These are phyloP conservation scores for Scolecobasidium constrictum DNA, from an alignment of 2,329 filamentous ascomycete species.

Conservation along the genomic window DNA sequence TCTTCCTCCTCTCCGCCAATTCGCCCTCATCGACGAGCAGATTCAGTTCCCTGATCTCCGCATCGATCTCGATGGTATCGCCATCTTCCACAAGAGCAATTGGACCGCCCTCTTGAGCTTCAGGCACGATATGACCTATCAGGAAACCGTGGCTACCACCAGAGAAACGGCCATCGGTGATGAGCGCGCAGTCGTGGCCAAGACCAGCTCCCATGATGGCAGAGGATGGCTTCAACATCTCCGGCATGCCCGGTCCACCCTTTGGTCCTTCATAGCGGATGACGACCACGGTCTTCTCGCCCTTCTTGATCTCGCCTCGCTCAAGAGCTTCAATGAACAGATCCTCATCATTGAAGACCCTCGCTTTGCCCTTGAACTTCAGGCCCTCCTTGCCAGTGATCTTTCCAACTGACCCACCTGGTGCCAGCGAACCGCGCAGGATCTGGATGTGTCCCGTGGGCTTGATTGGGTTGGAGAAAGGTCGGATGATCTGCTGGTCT, in stretches of 20 bases:
- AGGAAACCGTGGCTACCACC: slow-evolving; percentile 80
- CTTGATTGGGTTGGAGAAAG: slow-evolving; percentile 60
- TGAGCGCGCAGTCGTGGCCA: slow-evolving; percentile 61
- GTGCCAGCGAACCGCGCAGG: slow-evolving; percentile 56
- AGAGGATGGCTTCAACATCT: slow-evolving; percentile 63
- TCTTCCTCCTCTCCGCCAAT: slow-evolving; percentile 38
- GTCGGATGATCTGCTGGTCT: slow-evolving; percentile 60
- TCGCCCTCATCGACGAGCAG: slow-evolving; percentile 57
- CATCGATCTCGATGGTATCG: slow-evolving; percentile 72
- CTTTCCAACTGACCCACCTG: slow-evolving; percentile 61
- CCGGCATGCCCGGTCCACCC: slow-evolving; percentile 63
- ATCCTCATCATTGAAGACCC: slow-evolving; percentile 60
- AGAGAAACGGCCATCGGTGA: slow-evolving; percentile 67
- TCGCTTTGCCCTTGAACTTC: slow-evolving; percentile 56
- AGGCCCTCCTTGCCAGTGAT: slow-evolving; percentile 68
- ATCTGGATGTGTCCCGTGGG: slow-evolving; percentile 63
- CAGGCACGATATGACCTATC: slow-evolving; percentile 79
- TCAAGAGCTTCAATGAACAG: slow-evolving; percentile 58
- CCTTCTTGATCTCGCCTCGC: slow-evolving; percentile 57
- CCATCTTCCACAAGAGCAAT: slow-evolving; percentile 76
- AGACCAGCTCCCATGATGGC: slow-evolving; percentile 66
- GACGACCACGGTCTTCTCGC: slow-evolving; percentile 66
- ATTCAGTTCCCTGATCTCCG: slow-evolving; percentile 57
- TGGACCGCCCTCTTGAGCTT: slow-evolving; percentile 75
- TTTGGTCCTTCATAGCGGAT: slow-evolving; percentile 67